Evolutionary conservation across 23 red algal species (phyloP), one percentile per base, ranked within the genome.

Genomic region (Cyanidium caldarium): DNA sequence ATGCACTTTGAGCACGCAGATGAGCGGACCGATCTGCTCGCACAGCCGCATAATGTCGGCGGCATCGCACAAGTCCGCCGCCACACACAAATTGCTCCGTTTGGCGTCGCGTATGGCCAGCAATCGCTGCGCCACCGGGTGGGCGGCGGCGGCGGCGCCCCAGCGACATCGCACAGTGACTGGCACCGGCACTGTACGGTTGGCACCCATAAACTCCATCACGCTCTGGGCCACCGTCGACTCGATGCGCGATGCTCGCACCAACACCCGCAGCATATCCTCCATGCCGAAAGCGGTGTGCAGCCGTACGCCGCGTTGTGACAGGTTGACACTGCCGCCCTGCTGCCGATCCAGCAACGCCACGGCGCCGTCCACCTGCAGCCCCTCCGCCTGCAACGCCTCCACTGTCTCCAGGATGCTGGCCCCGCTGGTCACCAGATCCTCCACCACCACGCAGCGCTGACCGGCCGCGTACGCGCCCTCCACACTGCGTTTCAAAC

Each of bases 301-400:
- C 16, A 96, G 44, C 45, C 30, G 35, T n/a, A 96, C 42, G 1
- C 71, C 73, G 25, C 75, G 38, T 0, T 31, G 28, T 39, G 57
- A 65, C 56, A 96, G 69, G 45, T 61, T 77, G 3, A 44, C 91
- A 28, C 42, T 28, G 7, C 73, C 91, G 0, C 91, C 91, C 56
- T 96, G 91, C 81, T 96, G 65, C n/a, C 91, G 68, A 44, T 96
- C 91, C 26, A 96, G 76, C 29, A 96, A 51, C 28, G 82, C 91
- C 16, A 85, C 80, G 1, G 82, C 91, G 36, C 78, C 38, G 3
- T 80, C 26, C 12, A 96, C 91, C 30, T 39, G 15, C 2, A 88
- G 39, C 0, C 80, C 79, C 57, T 66, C 82, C 1, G 46, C 45
- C 0, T 17, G 15, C 35, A 96, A 79, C 30, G 83, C 69, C 15